Conservation (phyloP, 495 filamentous ascomycete genomes). For the Evansstolkia leycettana region DNA sequence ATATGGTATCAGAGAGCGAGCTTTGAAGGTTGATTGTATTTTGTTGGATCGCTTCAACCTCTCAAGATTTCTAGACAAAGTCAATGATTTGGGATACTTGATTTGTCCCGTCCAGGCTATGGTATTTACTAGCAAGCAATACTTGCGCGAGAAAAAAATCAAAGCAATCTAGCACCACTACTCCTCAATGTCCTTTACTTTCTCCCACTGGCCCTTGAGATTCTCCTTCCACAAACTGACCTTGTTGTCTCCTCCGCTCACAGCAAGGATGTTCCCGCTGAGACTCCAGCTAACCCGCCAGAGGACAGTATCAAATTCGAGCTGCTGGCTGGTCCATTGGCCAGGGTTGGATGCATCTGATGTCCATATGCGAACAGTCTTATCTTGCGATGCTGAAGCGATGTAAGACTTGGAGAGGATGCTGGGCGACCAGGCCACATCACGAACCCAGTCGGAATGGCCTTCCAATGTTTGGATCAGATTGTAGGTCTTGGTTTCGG, state of each 20-base stretch:
- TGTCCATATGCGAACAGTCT: constrained; percentile 96
- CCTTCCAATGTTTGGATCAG: constrained; percentile 48
- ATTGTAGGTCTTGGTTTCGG: constrained; percentile 42
- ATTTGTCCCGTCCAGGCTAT: no score
- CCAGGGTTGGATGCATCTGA: constrained; percentile 44
- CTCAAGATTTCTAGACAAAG: no score
- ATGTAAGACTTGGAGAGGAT: constrained; percentile 93
- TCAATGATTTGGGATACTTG: background rate
- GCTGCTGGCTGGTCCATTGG: constrained; percentile 71
- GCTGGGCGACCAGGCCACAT: constrained; percentile 93
- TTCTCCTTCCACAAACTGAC: constrained; percentile 60
- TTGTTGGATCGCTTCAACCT: no score
- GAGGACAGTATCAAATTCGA: constrained; percentile 76
- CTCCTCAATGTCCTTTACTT: constrained; percentile 92
- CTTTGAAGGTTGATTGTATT: no score
- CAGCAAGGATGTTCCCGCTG: constrained; percentile 93
- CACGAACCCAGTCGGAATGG: constrained; percentile 95
- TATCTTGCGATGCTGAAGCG: constrained; percentile 87
- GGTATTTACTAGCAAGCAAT: no score
- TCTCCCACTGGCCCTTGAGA: constrained; percentile 71
- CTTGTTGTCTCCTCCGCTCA: constrained; percentile 90
- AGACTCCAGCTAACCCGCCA: constrained; percentile 98
- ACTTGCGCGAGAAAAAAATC: no score
- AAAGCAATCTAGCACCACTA: no score
- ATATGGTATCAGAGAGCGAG: no score